Evolutionary conservation across 2,329 filamentous ascomycete genomes (phyloP), one percentile per base, ranked within the genome.

Genomic region (Pseudogymnoascus pannorum): DNA sequence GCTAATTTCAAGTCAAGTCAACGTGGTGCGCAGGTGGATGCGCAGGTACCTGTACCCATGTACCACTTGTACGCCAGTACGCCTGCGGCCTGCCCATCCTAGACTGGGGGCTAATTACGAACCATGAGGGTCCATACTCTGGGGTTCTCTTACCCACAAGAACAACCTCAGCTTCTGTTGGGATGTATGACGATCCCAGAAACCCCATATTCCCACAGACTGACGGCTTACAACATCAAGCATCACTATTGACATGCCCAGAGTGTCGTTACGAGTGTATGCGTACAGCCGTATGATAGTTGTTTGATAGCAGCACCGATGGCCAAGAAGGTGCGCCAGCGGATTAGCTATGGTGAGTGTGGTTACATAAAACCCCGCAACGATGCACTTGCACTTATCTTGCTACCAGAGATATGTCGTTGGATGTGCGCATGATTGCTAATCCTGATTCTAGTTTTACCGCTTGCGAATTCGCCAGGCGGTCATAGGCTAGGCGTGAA

Each of bases 401-500:
- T 42, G 42, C 60, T 29, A 11, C 31, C 29, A 16, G 22, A 20
- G 35, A 57, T 33, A 14, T 16, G 18, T 38, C 31, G 36, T 18
- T 24, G 26, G 36, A 24, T 26, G 18, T 18, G 24, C 36, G 18
- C 14, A 31, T 35, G 38, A 60, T 31, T 54, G 63, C 60, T 66
- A 18, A 64, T 64, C 64, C 42, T 57, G 24, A 63, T 18, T 61
- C 54, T 70, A 88, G 87, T 91, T 75, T 81, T 91, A 67, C 87
- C 87, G 70, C 84, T 89, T 69, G 85, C 86, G 64, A 87, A 88
- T 74, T 86, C 85, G 62, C 82, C 86, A 16, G 91, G 91, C 67
- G 93, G 93, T 62, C 94, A 99, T 79, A 83, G 92, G 69, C 85
- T 97, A 61, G 94, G 94, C 66, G 91, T 99, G 68, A 97, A 97